Evolutionary conservation across 495 filamentous ascomycete genomes (phyloP).

Genomic region (Neurospora tetraspora): DNA sequence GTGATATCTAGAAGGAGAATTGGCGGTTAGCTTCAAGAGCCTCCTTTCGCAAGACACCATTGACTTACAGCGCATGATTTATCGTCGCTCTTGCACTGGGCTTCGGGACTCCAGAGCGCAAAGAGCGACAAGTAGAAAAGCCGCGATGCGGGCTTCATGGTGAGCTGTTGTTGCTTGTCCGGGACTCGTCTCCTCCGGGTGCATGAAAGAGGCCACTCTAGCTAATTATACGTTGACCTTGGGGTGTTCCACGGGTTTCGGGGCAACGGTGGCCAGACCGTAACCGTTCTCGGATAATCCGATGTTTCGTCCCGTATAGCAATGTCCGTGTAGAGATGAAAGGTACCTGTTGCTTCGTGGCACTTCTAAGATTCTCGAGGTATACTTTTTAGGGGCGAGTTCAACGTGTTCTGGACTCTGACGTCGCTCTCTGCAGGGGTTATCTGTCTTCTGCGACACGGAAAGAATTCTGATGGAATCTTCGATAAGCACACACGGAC

Average conservation of each 20-base stretch:
- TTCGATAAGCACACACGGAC: background rate
- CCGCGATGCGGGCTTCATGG: conserved; percentile 57
- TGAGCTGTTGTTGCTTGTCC: conserved; percentile 3
- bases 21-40: conserved; percentile 20
- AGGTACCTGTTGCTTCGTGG: background rate
- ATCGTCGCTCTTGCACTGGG: conserved; percentile 23
- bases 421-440: background rate
- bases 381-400: background rate
- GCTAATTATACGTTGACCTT: background rate
- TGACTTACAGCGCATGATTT: conserved; percentile 35
- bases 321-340: background rate
- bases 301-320: background rate
- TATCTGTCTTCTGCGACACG: background rate
- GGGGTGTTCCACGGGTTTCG: background rate
- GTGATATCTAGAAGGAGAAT: conserved; percentile 36
- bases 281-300: background rate
- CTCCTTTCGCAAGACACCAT: background rate
- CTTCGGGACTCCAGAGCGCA: conserved; percentile 51
- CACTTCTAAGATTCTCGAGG: background rate
- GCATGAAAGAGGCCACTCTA: background rate
- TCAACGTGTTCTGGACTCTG: background rate
- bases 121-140: conserved; percentile 72
- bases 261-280: background rate
- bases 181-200: background rate
- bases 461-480: background rate